Base-by-base conservation (phyloP, 495 filamentous ascomycete species). In the Penicillium bovifimosum region DNA sequence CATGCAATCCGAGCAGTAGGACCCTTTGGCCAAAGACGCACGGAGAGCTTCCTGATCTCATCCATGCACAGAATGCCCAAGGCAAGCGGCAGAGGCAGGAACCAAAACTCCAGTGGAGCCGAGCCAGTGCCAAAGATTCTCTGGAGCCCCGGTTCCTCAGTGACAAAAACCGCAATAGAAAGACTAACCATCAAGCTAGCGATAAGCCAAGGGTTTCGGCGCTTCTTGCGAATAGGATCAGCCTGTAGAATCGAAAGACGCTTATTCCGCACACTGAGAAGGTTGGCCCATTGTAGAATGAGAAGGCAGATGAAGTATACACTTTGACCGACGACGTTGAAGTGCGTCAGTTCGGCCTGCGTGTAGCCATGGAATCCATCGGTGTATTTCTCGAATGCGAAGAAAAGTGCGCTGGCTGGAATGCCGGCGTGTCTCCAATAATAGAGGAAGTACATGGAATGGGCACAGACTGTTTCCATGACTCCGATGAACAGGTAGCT, bases 261-360 rank as follows among this genome's bases (percentile, higher is more conserved):
- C 51, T 74, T 74, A 52, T 71, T 80, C 27, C 77, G 74, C 9
- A 79, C 70, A 1, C 69, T 64, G 3, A 79, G 66, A 18, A 79
- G 70, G 41, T 79, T 77, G 28, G 73, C 74, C 76, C 75, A 79
- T 50, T 78, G 75, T 55, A 77, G 66, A 47, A 74, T 70, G 6
- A 90, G 83, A 8, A 90, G 68, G n/a, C 78, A 86, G 28, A 88
- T 78, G 54, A 90, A 89, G 57, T 89, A 89, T 32, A 88, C 80
- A 20, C 77, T 81, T 26, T 78, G 82, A 17, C 81, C 84, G 39
- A 76, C 73, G 35, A 60, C 67, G 59, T 70, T 74, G 70, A 76
- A 75, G 32, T 67, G 45, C 11, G 54, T 64, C 6, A 78, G 57
- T 50, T 79, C 43, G 14, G 68, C 69, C 18, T 62, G 29, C 0